Evolutionary conservation across 2,329 filamentous ascomycete species (phyloP).

Genomic region (Trichoderma afroharzianum): DNA sequence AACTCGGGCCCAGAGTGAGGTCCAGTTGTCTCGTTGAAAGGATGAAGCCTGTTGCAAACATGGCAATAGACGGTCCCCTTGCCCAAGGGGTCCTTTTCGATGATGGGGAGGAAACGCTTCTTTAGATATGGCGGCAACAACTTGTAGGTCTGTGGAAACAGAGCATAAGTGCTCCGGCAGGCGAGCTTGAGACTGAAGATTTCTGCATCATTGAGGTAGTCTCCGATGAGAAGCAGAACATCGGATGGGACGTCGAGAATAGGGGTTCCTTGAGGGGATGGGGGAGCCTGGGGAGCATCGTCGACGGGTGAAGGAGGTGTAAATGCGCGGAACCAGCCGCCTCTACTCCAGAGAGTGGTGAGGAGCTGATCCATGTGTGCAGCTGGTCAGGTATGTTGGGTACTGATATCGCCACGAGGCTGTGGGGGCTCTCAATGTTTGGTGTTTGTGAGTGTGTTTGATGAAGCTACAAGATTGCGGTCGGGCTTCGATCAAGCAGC

Average conservation of each 20-base stretch:
- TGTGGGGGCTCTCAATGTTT: not conserved
- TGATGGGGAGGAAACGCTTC: slow-evolving; percentile 17
- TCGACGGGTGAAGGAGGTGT: not conserved
- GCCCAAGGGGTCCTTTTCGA: slow-evolving; percentile 21
- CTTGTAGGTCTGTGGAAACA: slow-evolving; percentile 3
- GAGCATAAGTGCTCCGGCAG: slow-evolving; percentile 17
- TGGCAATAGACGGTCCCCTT: slow-evolving; percentile 22
- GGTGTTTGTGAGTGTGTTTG: not conserved
- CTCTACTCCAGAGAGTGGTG: slow-evolving; percentile 11
- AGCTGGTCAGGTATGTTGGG: not conserved
- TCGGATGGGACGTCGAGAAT: slow-evolving; percentile 23
- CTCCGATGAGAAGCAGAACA: slow-evolving; percentile 21
- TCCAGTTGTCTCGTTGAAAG: slow-evolving; percentile 19
- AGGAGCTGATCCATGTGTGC: slow-evolving; percentile 17
- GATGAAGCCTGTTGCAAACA: slow-evolving; percentile 21
- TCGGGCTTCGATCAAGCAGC: not conserved
- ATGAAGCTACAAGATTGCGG: not conserved
- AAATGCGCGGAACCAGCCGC: slow-evolving; percentile 13
- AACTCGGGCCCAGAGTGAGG: not conserved
- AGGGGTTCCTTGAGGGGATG: not conserved
- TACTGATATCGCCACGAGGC: not conserved
- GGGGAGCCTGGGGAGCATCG: not conserved
- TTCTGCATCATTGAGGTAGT: slow-evolving; percentile 21
- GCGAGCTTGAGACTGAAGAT: slow-evolving; percentile 21
- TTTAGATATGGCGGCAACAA: slow-evolving; percentile 11